phyloP scores from a whole-genome alignment of 768 basidiomycete genomes.

The Russula brevipes region DNA sequence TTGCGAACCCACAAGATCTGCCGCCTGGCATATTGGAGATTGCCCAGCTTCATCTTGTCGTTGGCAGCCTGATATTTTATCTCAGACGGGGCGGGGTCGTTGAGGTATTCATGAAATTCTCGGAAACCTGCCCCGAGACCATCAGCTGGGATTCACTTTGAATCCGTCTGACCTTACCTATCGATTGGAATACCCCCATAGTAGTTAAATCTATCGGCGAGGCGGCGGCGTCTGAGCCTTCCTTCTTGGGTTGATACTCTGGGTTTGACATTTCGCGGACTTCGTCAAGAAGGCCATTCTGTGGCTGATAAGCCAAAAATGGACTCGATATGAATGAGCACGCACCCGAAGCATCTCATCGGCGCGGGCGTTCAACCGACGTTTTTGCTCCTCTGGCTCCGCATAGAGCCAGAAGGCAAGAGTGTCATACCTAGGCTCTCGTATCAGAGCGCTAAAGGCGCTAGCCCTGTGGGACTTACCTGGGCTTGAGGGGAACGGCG shows the following conservation, averaged over 20 bases:
- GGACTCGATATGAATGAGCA: background rate
- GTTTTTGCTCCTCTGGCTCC: slow-evolving; percentile 52
- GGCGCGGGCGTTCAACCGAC: slow-evolving; percentile 71
- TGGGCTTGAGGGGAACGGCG: slow-evolving; percentile 40
- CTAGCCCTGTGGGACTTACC: slow-evolving; percentile 35
- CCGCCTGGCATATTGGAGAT: slow-evolving; percentile 84
- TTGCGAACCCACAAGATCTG: slow-evolving; percentile 92
- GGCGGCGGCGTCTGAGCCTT: background rate
- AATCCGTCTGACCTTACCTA: slow-evolving; percentile 48
- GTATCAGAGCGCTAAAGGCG: slow-evolving; percentile 3
- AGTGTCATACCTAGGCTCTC: slow-evolving; percentile 61
- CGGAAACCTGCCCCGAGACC: slow-evolving; percentile 64
- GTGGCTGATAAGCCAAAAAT: slow-evolving; percentile 7
- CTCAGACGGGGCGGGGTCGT: slow-evolving; percentile 36
- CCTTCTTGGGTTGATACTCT: slow-evolving; percentile 16
- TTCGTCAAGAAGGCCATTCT: slow-evolving; percentile 68
- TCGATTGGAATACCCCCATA: slow-evolving; percentile 88
- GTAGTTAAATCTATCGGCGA: slow-evolving; percentile 50
- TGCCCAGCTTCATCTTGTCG: slow-evolving; percentile 79
- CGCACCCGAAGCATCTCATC: slow-evolving; percentile 85
- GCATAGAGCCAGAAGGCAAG: slow-evolving; percentile 92
- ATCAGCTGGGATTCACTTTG: background rate
- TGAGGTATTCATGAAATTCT: slow-evolving; percentile 73
- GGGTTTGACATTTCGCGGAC: slow-evolving; percentile 48
- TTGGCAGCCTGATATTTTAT: slow-evolving; percentile 48